A percentile compares a stretch with the other conserved stretches of the same genome.
Conservation (phyloP, 2,329 filamentous ascomycete species). For the Zasmidium citrigriseum region DNA sequence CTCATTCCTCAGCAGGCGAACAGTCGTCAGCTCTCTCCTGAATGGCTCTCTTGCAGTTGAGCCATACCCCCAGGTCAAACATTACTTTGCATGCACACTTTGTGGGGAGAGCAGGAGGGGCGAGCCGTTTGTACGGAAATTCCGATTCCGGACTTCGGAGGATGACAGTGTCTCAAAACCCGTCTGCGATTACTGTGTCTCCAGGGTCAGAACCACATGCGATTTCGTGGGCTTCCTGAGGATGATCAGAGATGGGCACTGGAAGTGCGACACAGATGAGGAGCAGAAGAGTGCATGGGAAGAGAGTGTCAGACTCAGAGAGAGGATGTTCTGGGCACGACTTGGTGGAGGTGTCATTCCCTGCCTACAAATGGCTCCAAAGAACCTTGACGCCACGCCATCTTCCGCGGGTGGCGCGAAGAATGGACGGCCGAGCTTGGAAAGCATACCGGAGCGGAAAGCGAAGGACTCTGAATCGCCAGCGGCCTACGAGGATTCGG, state of each 20-base stretch:
- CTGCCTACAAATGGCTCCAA: slow-evolving; percentile 35
- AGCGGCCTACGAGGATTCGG: background rate
- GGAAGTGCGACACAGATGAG: slow-evolving; percentile 79
- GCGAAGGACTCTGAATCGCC: background rate
- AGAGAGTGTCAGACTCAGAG: slow-evolving; percentile 82
- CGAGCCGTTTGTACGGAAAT: slow-evolving; percentile 70
- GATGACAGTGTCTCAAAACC: slow-evolving; percentile 84
- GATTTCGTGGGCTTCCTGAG: slow-evolving; percentile 90
- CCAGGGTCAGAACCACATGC: slow-evolving; percentile 80
- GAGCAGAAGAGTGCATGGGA: slow-evolving; percentile 91
- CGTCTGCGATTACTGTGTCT: slow-evolving; percentile 84
- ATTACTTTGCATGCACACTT: slow-evolving; percentile 73
- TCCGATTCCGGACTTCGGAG: slow-evolving; percentile 88
- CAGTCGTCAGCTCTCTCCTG: slow-evolving; percentile 78
- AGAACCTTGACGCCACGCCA: slow-evolving; percentile 13
- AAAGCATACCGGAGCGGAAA: slow-evolving; percentile 23
- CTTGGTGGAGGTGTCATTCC: slow-evolving; percentile 91
- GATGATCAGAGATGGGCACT: slow-evolving; percentile 89
- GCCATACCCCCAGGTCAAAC: slow-evolving; percentile 64
- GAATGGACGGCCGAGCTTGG: slow-evolving; percentile 21
- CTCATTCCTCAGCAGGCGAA: slow-evolving; percentile 88
- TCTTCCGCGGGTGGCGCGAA: slow-evolving; percentile 12
- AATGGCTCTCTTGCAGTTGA: slow-evolving; percentile 88
- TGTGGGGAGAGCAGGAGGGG: slow-evolving; percentile 82
- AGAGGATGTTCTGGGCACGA: slow-evolving; percentile 96